Base-by-base conservation (phyloP, 805 yeast species). In the Candida glaebosa region DNA sequence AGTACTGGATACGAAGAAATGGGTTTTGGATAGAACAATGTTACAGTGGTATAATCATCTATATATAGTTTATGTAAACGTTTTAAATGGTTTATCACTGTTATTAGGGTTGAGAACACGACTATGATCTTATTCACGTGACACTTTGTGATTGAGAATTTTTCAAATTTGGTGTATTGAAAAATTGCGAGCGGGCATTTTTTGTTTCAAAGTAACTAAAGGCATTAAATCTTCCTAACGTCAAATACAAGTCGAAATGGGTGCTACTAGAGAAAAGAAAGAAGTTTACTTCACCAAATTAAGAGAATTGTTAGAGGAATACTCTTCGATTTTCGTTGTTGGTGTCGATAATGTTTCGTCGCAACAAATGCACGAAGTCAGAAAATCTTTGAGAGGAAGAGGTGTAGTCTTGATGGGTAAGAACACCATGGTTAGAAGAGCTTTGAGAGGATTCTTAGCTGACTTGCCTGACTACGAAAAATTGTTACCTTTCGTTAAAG, bases 341-440 rank as follows among this genome's bases (percentile, higher is more conserved):
- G 98, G 98, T 77, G 97, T 93, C 63, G 99, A 93, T 81, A 93
- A 93, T 82, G 99, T 93, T 70, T 87, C 98, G 57, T 93, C 99
- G 61, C 99, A 93, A 82, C 99, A 93, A 80, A 90, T 93, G 96
- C 99, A 93, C 80, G 96, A 93, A 82, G 82, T 89, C 80, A 89
- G 99, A 86, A 89, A 86, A 82, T 75, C 88, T 56, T 84, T 93
- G 67, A 89, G 99, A 80, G 87, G 88, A 58, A 85, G 82, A 49
- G 99, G 93, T 66, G 93, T 87, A 59, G 90, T 93, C 58, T 79
- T 93, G 67, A 93, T 93, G 99, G 99, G 99, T 81, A 93, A 93
- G 87, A 93, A 93, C 96, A 93, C 99, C 82, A 91, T 93, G 98
- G 96, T 93, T 58, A 88, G 99, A 81, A 89, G 98, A 79, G 99